These are phyloP conservation scores for Salix caprea DNA, from an alignment of 345 rosid species.

Conservation along the genomic window DNA sequence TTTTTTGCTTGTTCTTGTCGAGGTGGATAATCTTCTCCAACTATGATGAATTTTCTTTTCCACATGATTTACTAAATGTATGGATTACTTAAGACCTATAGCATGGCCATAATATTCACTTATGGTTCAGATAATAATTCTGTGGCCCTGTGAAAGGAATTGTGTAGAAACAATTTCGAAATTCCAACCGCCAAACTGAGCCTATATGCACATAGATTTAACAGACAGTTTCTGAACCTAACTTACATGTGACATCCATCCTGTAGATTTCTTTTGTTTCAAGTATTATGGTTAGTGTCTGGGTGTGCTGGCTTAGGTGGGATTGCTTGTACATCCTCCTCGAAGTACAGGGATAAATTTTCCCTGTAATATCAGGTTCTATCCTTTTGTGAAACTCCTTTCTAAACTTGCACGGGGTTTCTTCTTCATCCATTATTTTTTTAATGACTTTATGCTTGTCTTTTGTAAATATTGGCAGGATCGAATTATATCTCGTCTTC, in stretches of 20 bases:
- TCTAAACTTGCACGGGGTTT: background rate
- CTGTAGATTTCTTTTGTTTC: background rate
- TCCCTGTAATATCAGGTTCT: background rate
- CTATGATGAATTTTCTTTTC: background rate
- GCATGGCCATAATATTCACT: background rate
- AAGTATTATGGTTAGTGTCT: background rate
- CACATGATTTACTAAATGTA: background rate
- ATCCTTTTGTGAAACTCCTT: background rate
- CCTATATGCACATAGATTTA: background rate
- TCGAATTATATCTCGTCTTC: slow-evolving; percentile 96
- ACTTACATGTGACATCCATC: background rate
- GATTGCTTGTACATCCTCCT: background rate
- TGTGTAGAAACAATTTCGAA: background rate
- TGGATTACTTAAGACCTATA: background rate
- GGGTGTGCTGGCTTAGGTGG: background rate
- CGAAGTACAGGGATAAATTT: background rate
- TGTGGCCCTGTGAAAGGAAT: background rate
- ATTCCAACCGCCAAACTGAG: background rate
- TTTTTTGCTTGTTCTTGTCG: background rate
- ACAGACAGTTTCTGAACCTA: background rate
- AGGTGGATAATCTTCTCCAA: background rate
- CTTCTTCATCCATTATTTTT: background rate
- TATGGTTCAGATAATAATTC: background rate
- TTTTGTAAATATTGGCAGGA: slow-evolving; percentile 47
- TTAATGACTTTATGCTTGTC: background rate